A percentile compares a stretch with the other conserved stretches of the same genome.
Conservation (phyloP, 2,329 filamentous ascomycete species). For the Hysterium pulicare region DNA sequence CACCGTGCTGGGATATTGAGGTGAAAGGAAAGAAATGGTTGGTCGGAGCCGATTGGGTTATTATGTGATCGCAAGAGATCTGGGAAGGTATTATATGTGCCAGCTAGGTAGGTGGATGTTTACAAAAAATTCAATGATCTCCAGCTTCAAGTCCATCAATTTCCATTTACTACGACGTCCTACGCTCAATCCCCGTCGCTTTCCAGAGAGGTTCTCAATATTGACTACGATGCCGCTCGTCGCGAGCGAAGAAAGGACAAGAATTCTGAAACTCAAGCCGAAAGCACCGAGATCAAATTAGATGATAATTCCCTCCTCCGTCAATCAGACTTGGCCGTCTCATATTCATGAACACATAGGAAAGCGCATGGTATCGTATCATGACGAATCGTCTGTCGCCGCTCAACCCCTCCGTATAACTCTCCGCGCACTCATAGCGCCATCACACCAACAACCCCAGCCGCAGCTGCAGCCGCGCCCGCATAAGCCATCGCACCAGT, state of each 20-base stretch:
- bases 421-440: no score
- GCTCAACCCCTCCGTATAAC: no score
- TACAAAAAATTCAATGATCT: background rate
- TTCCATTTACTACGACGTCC: background rate
- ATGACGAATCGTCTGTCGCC: background rate
- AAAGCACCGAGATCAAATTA: background rate
- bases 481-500: background rate
- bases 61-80: slow-evolving; percentile 13
- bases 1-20: slow-evolving; percentile 42
- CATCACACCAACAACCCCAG: background rate
- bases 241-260: no score
- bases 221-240: background rate
- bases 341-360: background rate
- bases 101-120: background rate
- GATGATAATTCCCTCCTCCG: background rate
- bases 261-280: no score
- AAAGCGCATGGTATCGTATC: background rate
- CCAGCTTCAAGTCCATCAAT: background rate
- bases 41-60: slow-evolving; percentile 43
- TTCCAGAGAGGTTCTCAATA: background rate
- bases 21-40: slow-evolving; percentile 33
- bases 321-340: background rate
- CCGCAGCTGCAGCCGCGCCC: background rate
- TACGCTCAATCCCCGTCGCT: no score
- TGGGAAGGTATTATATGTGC: background rate